Evolutionary conservation across 331 rosid species (phyloP), one percentile per base, ranked within the genome.

Genomic region (Stylosanthes scabra): DNA sequence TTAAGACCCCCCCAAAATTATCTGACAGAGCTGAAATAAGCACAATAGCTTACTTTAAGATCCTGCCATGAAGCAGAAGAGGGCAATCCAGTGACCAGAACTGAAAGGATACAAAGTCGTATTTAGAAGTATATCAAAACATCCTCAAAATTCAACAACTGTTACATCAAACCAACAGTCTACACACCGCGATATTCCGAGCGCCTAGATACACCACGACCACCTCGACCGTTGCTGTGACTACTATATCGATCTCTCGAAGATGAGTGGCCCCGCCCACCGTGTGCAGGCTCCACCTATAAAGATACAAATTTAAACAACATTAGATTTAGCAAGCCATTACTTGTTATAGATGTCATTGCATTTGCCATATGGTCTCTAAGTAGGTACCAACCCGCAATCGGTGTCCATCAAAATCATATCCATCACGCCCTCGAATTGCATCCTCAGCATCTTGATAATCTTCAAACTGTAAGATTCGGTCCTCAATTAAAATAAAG

Each of bases 21-120:
- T 51, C 55, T 47, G 13, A 77, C 0, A 34, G n/a, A 74, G 44
- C 31, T 3, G 6, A 61, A 54, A 37, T 14, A 55, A 68, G 66
- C 12, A 65, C 72, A 55, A 64, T 45, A 63, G 68, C 86, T 59
- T 80, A 90, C 99, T 89, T 96, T 96, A 77, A 96, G 97, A 83
- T 96, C 99, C 80, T 96, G 99, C 99, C 99, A 96, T 64, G 99
- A 96, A 74, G 99, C 99, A 27, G 99, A 92, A 63, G 98, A 86
- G 27, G 99, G 99, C 61, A 96, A 83, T 63, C 98, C 99, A 77
- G 90, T 28, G 73, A 96, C 91, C 45, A 90, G 71, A 65, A 96
- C 99, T 96, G 90, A 70, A 80, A 50, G 46, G 13, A 20, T 34
- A 70, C 14, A 3, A 58, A 13, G 15, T 8, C 55, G 13, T 79